phyloP scores from a whole-genome alignment of 1,139 yeast genomes.

The Yamadazyma buinensis region DNA sequence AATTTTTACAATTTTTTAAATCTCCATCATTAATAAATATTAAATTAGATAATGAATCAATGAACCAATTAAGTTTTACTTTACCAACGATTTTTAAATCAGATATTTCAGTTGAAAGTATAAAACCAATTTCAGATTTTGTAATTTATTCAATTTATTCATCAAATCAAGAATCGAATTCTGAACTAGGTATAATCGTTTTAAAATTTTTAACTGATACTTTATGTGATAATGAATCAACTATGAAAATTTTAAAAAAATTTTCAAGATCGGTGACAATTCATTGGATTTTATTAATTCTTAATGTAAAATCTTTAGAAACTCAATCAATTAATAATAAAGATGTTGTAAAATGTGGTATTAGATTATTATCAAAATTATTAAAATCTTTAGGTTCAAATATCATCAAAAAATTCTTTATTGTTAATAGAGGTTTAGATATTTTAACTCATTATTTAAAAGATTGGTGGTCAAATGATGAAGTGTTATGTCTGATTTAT shows the following conservation, averaged over 20 bases:
- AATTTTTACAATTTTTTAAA: constrained; percentile 51
- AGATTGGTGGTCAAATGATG: constrained; percentile 45
- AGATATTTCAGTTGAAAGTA: constrained; percentile 39
- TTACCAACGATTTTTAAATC: constrained; percentile 21
- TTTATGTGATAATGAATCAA: constrained; percentile 28
- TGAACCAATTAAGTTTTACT: constrained; percentile 19
- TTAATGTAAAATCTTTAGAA: constrained; percentile 28
- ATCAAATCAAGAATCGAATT: constrained; percentile 20
- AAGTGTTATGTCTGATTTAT: constrained; percentile 29
- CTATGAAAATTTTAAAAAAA: constrained; percentile 38
- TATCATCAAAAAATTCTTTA: constrained; percentile 47
- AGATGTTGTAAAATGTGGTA: constrained; percentile 37
- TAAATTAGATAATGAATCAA: constrained; percentile 11
- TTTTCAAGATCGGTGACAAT: constrained; percentile 57
- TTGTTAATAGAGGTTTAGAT: constrained; percentile 50
- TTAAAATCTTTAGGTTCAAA: constrained; percentile 46
- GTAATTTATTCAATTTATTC: constrained; percentile 34
- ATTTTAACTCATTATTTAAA: constrained; percentile 45
- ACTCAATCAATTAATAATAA: constrained; percentile 15
- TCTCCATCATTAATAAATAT: constrained; percentile 17
- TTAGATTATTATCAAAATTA: constrained; percentile 49
- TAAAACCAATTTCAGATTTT: constrained; percentile 31
- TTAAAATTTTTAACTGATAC: constrained; percentile 29
- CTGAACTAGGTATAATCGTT: constrained; percentile 26
- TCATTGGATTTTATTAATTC: constrained; percentile 61